phyloP scores from a whole-genome alignment of 1,284 basidiomycete species.

The Uromyces viciae-fabae region DNA sequence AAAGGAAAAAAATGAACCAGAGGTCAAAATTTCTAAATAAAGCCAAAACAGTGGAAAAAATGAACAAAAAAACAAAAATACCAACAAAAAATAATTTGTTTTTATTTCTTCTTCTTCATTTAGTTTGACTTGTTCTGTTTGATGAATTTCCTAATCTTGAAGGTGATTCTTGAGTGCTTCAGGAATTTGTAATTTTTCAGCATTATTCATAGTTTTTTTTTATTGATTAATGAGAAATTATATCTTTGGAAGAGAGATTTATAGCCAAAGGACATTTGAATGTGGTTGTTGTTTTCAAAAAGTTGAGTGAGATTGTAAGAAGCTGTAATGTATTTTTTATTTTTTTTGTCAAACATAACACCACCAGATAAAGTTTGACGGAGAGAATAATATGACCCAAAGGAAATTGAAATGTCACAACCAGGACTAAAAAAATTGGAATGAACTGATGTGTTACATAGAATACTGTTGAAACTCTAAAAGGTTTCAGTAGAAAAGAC shows the following conservation, averaged over 20 bases:
- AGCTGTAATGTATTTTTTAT: background rate
- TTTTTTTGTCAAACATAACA: background rate
- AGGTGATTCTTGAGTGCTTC: too few species aligned
- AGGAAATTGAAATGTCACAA: background rate
- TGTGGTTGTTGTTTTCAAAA: background rate
- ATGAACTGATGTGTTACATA: background rate
- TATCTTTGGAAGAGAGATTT: background rate
- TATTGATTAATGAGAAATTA: background rate
- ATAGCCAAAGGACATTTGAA: background rate
- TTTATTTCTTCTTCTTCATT: too few species aligned
- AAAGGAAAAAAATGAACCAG: background rate
- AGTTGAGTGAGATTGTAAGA: background rate
- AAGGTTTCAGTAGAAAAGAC: background rate
- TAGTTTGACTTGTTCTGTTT: too few species aligned
- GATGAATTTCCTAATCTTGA: background rate
- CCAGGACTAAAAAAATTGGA: background rate
- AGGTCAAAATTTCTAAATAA: background rate
- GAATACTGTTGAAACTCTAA: conserved; percentile 3
- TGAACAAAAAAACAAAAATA: background rate
- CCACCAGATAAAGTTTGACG: conserved; percentile 54
- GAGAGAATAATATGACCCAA: background rate
- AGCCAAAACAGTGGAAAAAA: background rate
- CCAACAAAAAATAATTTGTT: too few species aligned
- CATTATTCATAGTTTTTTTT: background rate
- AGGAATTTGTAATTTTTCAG: too few species aligned